Base-by-base conservation (phyloP, 345 rosid genomes). In the Eutrema yunnanense region DNA sequence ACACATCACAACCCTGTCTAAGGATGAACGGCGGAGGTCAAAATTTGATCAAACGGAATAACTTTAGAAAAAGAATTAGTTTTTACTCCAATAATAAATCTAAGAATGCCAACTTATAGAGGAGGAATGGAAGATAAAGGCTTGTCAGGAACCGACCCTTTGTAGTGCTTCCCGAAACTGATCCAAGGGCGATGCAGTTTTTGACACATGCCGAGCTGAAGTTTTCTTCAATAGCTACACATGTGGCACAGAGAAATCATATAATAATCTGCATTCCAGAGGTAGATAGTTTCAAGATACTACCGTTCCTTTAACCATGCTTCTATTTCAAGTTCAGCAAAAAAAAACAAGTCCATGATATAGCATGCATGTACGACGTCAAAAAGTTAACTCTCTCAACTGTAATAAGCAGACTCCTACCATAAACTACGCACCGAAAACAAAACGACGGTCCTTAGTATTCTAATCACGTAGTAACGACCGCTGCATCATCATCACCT, bases 1-100 rank as follows among this genome's bases (percentile, higher is more conserved):
- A 85, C 73, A 92, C 86, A 71, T 85, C 96, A 81, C 89, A 90
- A 57, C 96, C 98, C 99, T 95, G 92, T 62, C 81, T 79, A 85
- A 58, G 64, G 69, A 82, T 61, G 65, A 77, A 73, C 9, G 54
- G 71, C 67, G 12, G 55, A 58, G 38, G 73, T 79, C 72, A 76
- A 48, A 38, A 56, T 48, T 46, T 65, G 79, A 46, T 48, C 16
- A 42, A 8, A 64, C 40, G 53, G 48, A 42, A 43, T 3, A 19
- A 56, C 29, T 49, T 42, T 5, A 40, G 34, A 29, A 47, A 41
- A 54, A 12, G 22, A 55, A 34, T 26, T 60, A 7, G 16, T 60
- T 61, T 37, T 40, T 0, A 48, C 54, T 38, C 46, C 26, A 60
- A 5, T 6, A 69, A 37, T 27, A 16, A 54, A 8, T 54, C 13